Evolutionary conservation across 768 basidiomycete species (phyloP), one percentile per base, ranked within the genome.

Genomic region (Porphyrellus cyaneotinctus): DNA sequence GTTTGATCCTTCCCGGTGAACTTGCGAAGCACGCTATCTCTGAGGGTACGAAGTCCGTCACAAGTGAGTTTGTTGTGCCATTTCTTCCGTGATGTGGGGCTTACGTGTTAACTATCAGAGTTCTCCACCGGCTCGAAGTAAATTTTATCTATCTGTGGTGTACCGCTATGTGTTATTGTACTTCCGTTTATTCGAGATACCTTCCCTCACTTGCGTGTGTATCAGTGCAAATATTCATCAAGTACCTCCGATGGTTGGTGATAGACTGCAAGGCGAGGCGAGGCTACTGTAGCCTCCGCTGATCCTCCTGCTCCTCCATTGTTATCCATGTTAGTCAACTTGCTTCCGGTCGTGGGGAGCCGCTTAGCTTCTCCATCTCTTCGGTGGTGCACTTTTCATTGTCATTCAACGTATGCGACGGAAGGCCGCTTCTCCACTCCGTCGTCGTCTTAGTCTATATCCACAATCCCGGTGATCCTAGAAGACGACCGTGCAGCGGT

Each of bases 11-110:
- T 32, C 88, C 88, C 48, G 89, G 88, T 74, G 88, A 90, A 70
- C 79, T 91, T 41, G 85, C 87, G 52, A 91, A 91, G 77, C 89
- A 91, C 66, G 89, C 89, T 61, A 90, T 91, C 73, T 90, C 87
- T 8, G 89, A 91, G 74, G 88, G 88, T 57, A 87, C 82, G 28
- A 85, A 85, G 74, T 80, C 79, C 30, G 84, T 85, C 47, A 85
- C 84, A 60, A 86, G 82, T 84, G 58, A 54, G 82, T 70, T 54
- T 23, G 30, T 43, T 32, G 32, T 58, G 13, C 31, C 2, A 9
- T 26, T 51, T 30, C 18, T 41, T 20, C 0, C 14, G 28, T 36
- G 42, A n/a, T 10, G 23, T 49, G 26, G 20, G 6, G 39, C 56
- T 59, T 43, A 61, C 54, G 51, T 46, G 53, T 36, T 41, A 18